These are phyloP conservation scores for Phalaenopsis hybrid DNA, from an alignment of 116 monocot genomes.

Conservation along the genomic window DNA sequence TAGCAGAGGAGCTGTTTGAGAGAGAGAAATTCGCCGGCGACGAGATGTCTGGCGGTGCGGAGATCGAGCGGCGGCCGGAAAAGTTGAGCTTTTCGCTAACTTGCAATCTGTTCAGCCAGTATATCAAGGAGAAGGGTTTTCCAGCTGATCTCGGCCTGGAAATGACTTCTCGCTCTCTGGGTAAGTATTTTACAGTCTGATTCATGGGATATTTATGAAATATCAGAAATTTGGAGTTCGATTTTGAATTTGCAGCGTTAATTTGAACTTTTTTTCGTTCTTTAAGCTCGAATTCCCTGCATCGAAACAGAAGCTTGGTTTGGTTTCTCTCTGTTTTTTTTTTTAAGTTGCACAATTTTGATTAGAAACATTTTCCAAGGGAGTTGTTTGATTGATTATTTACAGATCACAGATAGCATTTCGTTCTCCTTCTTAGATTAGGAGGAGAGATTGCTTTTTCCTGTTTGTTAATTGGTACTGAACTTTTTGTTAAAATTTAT, in stretches of 20 bases:
- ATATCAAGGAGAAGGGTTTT: slow-evolving; percentile 52
- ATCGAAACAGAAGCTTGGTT: background rate
- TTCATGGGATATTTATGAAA: background rate
- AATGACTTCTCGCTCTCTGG: slow-evolving; percentile 10
- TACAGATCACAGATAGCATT: background rate
- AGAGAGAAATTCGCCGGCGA: background rate
- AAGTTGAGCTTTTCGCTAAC: slow-evolving; percentile 47
- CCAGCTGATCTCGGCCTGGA: slow-evolving; percentile 15
- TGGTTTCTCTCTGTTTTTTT: background rate
- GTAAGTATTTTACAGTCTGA: background rate
- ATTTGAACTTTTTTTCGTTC: too few relatives aligned
- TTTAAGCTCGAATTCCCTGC: background rate
- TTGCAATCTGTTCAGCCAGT: slow-evolving; percentile 59
- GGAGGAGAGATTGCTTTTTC: background rate
- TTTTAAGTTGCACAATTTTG: background rate
- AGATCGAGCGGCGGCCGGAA: slow-evolving; percentile 11
- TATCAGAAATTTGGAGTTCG: too few relatives aligned
- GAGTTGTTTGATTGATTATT: background rate
- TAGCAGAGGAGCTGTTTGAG: too few relatives aligned
- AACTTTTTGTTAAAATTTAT: background rate
- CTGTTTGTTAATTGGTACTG: background rate
- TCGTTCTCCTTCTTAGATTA: background rate
- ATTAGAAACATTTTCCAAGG: too few relatives aligned
- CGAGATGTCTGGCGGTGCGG: background rate
- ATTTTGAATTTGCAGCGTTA: background rate